Conservation (phyloP, 495 filamentous ascomycete genomes). For the Lasiosphaeria miniovina region DNA sequence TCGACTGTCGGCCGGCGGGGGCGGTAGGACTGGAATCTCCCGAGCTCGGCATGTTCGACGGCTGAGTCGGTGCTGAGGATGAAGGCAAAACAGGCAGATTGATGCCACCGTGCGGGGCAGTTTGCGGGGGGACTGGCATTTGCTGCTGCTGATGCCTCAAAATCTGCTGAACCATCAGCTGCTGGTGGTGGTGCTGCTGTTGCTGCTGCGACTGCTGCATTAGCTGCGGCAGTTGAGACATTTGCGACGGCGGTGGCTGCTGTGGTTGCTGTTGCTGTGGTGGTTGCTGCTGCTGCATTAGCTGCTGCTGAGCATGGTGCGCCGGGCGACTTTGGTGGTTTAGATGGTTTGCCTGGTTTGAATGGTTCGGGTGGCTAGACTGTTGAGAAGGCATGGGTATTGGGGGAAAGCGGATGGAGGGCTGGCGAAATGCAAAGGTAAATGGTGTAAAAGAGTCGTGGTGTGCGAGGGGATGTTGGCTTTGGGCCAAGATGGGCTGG, state of each 20-base stretch:
- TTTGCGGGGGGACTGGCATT: neutral
- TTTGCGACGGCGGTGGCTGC: neutral
- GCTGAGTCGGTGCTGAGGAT: neutral
- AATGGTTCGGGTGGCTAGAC: neutral
- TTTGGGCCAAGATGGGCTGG: slow-evolving; percentile 6
- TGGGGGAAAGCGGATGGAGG: slow-evolving; percentile 4
- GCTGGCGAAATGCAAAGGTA: slow-evolving; percentile 6
- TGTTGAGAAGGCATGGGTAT: neutral
- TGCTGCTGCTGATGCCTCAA: no score
- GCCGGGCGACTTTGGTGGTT: neutral
- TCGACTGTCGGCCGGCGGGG: slow-evolving; percentile 1
- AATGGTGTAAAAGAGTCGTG: slow-evolving; percentile 10
- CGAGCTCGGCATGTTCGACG: slow-evolving; percentile 13
- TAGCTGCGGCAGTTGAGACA: neutral
- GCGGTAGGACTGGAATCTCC: slow-evolving; percentile 18
- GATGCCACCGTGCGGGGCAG: neutral
- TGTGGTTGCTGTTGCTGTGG: neutral
- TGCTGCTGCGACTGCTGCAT: no score
- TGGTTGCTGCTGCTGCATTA: neutral
- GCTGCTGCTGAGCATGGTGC: neutral
- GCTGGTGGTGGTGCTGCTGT: no score
- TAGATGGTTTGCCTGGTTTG: neutral
- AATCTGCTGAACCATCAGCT: no score
- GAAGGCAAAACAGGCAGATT: slow-evolving; percentile 8
- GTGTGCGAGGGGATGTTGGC: slow-evolving; percentile 4